Base-by-base conservation (phyloP, 2,329 filamentous ascomycete genomes). In the Leptographium procerum region DNA sequence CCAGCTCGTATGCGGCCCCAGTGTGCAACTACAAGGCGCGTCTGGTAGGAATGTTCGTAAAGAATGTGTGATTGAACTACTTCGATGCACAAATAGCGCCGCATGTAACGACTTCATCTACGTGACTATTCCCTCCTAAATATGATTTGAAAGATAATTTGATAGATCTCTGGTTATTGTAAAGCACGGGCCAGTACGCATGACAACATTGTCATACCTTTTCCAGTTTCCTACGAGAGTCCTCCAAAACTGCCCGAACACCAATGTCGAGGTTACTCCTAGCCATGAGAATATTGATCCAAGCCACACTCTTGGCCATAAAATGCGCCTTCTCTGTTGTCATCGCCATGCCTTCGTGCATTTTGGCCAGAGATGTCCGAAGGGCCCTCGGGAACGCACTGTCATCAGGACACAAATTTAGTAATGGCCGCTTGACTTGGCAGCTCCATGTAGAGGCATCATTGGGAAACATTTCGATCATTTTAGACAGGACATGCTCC, bases 351-450 rank as follows among this genome's bases (percentile, higher is more conserved):
- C 73, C 73, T 26, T 69, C 75, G 66, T 80, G 85, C 61, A 96
- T 70, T 52, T 78, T 75, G 1, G 77, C 75, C 56, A 96, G 75
- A 9, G 84, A 80, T 60, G 81, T 77, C 55, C 84, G 81, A 61
- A 96, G 73, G 53, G 84, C 86, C 48, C 78, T 75, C 8, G 91
- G 88, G 70, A 95, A 96, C 4, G 84, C 82, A 9, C 85, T 76
- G 3, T 87, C 87, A 36, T 76, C 74, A 6, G 80, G 70, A 29
- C 80, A n/a, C 19, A 91, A 71, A 24, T 85, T 86, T 55, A 88
- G 74, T 2, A 95, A 75, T 5, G 88, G 84, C 65, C 86, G 79
- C 66, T 81, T 84, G 64, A 92, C 82, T 66, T 84, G 80, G 72
- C 88, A 92, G 67, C 82, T 84, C 69, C 81, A 81, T 0, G 86